Evolutionary conservation across 192 early-diverging fungal genomes (phyloP).

Genomic region (Obelidium mucronatum): DNA sequence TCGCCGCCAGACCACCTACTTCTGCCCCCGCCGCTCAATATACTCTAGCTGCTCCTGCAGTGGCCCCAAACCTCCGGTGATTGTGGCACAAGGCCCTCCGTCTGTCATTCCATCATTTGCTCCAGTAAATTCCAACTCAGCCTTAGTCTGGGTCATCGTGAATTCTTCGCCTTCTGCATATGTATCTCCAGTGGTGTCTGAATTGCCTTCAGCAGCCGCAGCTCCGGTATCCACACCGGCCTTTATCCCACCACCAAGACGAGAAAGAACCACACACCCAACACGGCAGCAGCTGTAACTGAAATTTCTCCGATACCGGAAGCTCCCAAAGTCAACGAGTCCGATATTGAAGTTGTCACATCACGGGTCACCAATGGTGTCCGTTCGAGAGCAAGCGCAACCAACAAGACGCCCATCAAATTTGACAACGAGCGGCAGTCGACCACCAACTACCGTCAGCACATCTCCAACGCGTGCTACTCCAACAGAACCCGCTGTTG

Average conservation of each 20-base stretch:
- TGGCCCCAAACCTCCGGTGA: not conserved
- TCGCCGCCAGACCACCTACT: not conserved
- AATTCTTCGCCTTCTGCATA: not conserved
- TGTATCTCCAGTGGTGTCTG: not conserved
- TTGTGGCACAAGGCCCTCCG: not conserved
- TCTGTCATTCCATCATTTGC: not conserved
- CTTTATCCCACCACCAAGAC: not conserved
- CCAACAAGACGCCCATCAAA: not conserved
- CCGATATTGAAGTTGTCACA: not conserved
- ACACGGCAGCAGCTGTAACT: not conserved
- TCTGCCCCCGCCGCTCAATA: not conserved
- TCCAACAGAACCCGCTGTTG: not conserved
- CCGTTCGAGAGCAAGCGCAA: not conserved
- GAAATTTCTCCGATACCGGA: not conserved
- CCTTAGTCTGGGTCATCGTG: not conserved
- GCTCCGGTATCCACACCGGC: not conserved
- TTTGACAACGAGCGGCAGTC: not conserved
- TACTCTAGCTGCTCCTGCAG: not conserved
- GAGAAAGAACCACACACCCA: not conserved
- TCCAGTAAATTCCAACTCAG: not conserved
- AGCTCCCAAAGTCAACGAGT: too few species aligned
- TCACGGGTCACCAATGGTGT: not conserved
- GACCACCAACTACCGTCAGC: not conserved
- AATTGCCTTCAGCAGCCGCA: not conserved
- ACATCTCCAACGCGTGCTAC: not conserved